Base-by-base conservation (phyloP, 441 rosid species). In the Erodium moschatum region DNA sequence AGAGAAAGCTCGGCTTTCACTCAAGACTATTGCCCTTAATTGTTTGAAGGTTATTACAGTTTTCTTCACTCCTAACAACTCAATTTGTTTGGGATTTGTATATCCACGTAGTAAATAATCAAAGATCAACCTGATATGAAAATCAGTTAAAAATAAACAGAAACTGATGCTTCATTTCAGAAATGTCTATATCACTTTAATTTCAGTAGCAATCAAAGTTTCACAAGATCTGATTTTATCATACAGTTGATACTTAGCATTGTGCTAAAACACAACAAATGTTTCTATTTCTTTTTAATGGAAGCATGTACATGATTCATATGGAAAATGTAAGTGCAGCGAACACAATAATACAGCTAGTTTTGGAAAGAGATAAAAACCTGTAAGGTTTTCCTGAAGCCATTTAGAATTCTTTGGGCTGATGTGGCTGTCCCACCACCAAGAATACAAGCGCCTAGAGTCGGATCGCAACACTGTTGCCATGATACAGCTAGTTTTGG, bases 381-480 rank as follows among this genome's bases (percentile, higher is more conserved):
- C 94, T 81, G 87, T 81, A 76, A 88, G 94, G 84, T 88, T 88
- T n/a, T 88, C 89, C 58, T 88, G 94, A 77, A 88, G 89, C 94
- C 94, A 88, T 79, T 88, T 88, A 4, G 91, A 88, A 78, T 85
- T 88, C 71, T 86, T 88, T n/a, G 95, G 95, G 21, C 85, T 82
- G 70, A 76, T 83, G 82, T 88, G 95, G 81, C 95, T 86, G 77
- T 87, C 87, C 95, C 95, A 85, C 91, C 95, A 88, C 95, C 95
- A 85, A 0, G 95, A 86, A 67, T 88, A 86, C 77, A 77, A 35
- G 62, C 95, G 80, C 70, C 80, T 78, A 9, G 91, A 81, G 29
- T 85, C 89, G 9, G 85, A 81, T 70, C 82, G 76, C 10, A 73
- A 72, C 46, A 74, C 18, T 70, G 76, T 72, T 12, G 88, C 87